Evolutionary conservation across 2,329 filamentous ascomycete species (phyloP), one percentile per base, ranked within the genome.

Genomic region (Microdochium nivale): DNA sequence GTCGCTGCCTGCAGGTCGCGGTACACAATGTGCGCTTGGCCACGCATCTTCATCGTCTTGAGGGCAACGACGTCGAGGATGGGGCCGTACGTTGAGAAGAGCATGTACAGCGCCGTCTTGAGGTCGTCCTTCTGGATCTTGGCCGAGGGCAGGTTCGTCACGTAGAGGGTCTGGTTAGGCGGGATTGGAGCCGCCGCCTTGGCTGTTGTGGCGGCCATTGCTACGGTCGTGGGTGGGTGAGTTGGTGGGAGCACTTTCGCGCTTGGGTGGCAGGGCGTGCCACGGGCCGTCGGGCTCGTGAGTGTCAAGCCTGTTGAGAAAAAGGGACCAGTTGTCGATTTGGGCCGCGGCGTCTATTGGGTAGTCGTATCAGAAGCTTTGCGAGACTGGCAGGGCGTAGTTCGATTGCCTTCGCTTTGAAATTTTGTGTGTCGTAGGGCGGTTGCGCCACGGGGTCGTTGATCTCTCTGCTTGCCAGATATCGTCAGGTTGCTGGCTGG

Each of bases 21-120:
- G 67, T 90, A 97, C 14, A 94, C 87, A 54, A 99, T 76, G 64
- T 97, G 94, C 55, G 94, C 94, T 70, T 99, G 94, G 2, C 94
- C 94, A 49, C 94, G 86, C 91, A 97, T 96, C 72, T 90, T 90
- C 67, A 78, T 78, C 1, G 89, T 95, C 73, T 90, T 95, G 60
- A 96, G 76, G 27, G 89, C 88, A 48, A 96, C 87, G 21, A 99
- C 82, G 66, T 99, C 94, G 53, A 99, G 81, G 16, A 99, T 87
- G 1, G 90, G 84, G 40, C 94, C 94, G 66, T 96, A 95, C 14
- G 90, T 95, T 11, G 90, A 90, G 68, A 97, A 97, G 13, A 97
- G 80, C 68, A 90, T 88, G 72, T 99, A 99, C 27, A 99, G 79
- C 4, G 87, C 86, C 47, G 89, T 86, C 62, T 90, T 85, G 43